Conservation (phyloP, 306 rosid species). For the Cicer pinnatifidum region DNA sequence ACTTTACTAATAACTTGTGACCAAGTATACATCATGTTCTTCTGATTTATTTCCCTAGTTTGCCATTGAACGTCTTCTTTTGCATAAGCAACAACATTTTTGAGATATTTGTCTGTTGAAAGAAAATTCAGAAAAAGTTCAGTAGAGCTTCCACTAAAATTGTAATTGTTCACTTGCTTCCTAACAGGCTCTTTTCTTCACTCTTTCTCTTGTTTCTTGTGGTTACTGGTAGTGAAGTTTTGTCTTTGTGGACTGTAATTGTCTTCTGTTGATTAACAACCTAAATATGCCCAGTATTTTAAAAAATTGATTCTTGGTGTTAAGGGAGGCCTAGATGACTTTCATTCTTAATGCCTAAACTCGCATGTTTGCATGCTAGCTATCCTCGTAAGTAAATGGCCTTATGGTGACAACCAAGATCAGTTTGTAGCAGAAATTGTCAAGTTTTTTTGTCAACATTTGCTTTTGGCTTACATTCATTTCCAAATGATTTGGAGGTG, state of each 20-base stretch:
- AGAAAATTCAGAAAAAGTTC: conserved; percentile 1
- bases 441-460: conserved; percentile 37
- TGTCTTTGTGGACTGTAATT: conserved; percentile 1
- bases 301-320: conserved; percentile 40
- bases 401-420: conserved; percentile 55
- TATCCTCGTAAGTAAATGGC: conserved; percentile 67
- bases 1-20: conserved; percentile 84
- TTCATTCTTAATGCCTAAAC: conserved; percentile 31
- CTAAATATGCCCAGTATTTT: conserved; percentile 23
- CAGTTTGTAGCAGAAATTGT: conserved; percentile 38
- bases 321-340: conserved; percentile 36
- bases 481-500: conserved; percentile 85
- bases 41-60: conserved; percentile 43
- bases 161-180: conserved; percentile 24
- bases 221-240: conserved; percentile 25
- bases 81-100: conserved; percentile 32
- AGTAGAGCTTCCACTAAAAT: neutral
- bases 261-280: conserved; percentile 29
- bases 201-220: conserved; percentile 2
- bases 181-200: neutral
- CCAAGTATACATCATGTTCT: conserved; percentile 79
- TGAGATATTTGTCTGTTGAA: neutral
- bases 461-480: conserved; percentile 50
- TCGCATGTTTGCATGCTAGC: conserved; percentile 28
- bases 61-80: conserved; percentile 23